Evolutionary conservation across 1,139 yeast species (phyloP).

Genomic region (Protomyces inouyei): DNA sequence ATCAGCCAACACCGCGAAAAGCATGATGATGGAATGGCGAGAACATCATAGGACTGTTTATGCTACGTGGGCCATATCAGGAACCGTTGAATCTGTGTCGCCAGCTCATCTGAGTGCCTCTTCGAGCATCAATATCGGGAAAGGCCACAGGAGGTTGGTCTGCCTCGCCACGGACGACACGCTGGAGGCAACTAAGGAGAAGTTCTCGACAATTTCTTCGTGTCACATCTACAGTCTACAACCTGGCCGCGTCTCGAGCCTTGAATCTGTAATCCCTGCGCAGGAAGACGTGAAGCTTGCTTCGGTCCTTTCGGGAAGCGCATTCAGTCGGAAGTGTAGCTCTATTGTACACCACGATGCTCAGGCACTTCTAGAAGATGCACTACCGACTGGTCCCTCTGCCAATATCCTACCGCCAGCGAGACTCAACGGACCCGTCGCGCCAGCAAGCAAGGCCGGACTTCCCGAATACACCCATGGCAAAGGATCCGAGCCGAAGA

Average conservation of each 20-base stretch:
- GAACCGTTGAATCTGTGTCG: neutral
- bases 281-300: neutral
- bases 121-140: too few species aligned
- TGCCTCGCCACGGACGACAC: constrained; percentile 31
- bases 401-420: neutral
- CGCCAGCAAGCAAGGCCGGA: neutral
- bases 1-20: constrained; percentile 36
- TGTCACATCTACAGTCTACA: constrained; percentile 32
- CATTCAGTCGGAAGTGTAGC: neutral
- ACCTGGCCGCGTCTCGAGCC: constrained; percentile 26
- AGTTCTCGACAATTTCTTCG: constrained; percentile 21
- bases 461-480: neutral
- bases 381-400: neutral
- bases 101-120: too few species aligned
- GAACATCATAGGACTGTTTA: constrained; percentile 24
- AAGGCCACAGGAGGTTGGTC: neutral
- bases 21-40: constrained; percentile 32
- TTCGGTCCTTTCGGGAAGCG: neutral
- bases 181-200: constrained; percentile 28
- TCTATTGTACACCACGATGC: constrained; percentile 7
- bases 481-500: neutral
- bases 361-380: neutral
- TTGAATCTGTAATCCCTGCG: neutral
- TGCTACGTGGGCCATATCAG: constrained; percentile 34
- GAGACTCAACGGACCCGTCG: neutral